A percentile compares a stretch with the other conserved stretches of the same genome.
Evolutionary conservation across 2,329 filamentous ascomycete genomes (phyloP).

Genomic region (Pseudogymnoascus sp.): DNA sequence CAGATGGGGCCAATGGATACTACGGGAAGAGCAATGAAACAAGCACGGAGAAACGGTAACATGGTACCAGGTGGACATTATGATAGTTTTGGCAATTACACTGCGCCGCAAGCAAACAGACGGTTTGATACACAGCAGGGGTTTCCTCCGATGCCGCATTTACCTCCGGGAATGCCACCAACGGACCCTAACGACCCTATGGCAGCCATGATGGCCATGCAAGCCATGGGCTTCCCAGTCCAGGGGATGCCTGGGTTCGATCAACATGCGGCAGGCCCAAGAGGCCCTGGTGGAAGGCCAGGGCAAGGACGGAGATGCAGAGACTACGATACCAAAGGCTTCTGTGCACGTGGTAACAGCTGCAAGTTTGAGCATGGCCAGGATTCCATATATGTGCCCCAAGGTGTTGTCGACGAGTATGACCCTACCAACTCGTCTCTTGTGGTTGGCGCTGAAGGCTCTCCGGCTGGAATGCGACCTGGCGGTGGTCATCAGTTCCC

Average conservation of each 20-base stretch:
- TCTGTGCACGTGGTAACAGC: constrained; percentile 59
- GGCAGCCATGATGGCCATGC: constrained; percentile 56
- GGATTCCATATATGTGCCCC: constrained; percentile 40
- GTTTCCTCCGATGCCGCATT: constrained; percentile 22
- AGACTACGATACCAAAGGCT: constrained; percentile 68
- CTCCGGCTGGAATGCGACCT: constrained; percentile 13
- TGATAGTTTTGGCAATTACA: constrained; percentile 29
- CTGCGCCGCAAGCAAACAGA: constrained; percentile 15
- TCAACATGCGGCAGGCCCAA: constrained; percentile 23
- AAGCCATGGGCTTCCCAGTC: constrained; percentile 48
- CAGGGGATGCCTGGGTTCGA: constrained; percentile 37
- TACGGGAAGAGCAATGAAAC: constrained; percentile 50
- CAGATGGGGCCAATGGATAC: constrained; percentile 29
- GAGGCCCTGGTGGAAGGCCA: constrained; percentile 17
- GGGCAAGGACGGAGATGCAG: constrained; percentile 44
- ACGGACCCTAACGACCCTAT: constrained; percentile 57
- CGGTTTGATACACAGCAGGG: constrained; percentile 15
- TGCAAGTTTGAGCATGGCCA: constrained; percentile 66
- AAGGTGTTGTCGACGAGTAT: constrained; percentile 43
- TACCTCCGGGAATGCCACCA: constrained; percentile 35
- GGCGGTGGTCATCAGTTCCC: constrained; percentile 20
- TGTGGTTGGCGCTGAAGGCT: constrained; percentile 25
- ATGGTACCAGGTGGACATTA: constrained; percentile 34
- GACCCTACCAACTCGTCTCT: constrained; percentile 51
- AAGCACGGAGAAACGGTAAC: constrained; percentile 48